Conservation (phyloP, 2,329 filamentous ascomycete genomes). For the Apiospora rasikravindrae region DNA sequence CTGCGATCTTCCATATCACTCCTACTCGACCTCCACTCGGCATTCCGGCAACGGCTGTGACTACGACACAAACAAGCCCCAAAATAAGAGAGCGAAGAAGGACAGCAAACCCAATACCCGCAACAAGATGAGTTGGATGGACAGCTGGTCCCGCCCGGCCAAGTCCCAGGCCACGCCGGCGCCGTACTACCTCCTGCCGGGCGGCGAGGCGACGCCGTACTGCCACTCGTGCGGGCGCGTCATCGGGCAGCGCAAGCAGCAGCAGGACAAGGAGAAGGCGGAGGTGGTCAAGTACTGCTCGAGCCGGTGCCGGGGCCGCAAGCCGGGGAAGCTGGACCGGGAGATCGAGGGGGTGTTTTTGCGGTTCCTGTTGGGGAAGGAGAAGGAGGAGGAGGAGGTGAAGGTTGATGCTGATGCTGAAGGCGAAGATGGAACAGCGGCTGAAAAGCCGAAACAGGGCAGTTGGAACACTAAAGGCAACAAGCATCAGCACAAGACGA, state of each 20-base stretch:
- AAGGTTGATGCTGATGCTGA: not conserved
- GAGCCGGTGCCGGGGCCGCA: constrained; percentile 55
- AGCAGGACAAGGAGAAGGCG: not conserved
- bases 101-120: not conserved
- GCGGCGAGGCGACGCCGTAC: constrained; percentile 56
- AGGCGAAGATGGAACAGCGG: constrained; percentile 27
- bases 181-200: constrained; percentile 57
- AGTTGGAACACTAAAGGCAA: constrained; percentile 36
- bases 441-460: not conserved
- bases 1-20: not conserved
- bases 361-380: constrained; percentile 34
- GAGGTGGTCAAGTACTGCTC: constrained; percentile 60
- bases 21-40: not conserved
- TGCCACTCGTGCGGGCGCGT: constrained; percentile 63
- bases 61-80: not conserved
- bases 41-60: not conserved
- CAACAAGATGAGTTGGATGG: constrained; percentile 48
- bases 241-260: constrained; percentile 45
- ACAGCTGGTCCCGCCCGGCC: constrained; percentile 46
- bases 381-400: constrained; percentile 18
- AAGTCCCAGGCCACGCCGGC: constrained; percentile 52
- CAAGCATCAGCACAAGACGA: constrained; percentile 31
- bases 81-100: not conserved
- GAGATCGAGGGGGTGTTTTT: constrained; percentile 58
- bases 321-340: constrained; percentile 54